phyloP scores from a whole-genome alignment of 108 stramenopile genomes.

The Bacterosira constricta region DNA sequence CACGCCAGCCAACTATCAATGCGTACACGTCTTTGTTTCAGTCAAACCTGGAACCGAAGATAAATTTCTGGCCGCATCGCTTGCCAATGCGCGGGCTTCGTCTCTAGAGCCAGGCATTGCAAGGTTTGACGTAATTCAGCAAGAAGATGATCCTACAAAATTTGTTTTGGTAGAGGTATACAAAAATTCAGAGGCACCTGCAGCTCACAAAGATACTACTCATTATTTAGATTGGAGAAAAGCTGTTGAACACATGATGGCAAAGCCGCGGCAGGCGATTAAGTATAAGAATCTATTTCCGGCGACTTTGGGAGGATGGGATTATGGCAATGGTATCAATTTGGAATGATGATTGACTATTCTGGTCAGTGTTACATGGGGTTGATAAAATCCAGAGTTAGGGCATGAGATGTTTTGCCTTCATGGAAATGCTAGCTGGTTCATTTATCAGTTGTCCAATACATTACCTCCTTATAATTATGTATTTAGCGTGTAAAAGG shows the following conservation, averaged over 20 bases:
- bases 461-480: too few relatives aligned
- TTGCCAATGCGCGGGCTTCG: constrained; percentile 49
- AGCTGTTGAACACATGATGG: constrained; percentile 64
- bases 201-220: constrained; percentile 58
- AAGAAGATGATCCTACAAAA: constrained; percentile 49
- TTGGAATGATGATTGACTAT: constrained; percentile 6
- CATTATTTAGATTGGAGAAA: constrained; percentile 58
- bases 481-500: too few relatives aligned
- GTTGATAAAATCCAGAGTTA: too few relatives aligned
- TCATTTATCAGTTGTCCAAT: too few relatives aligned
- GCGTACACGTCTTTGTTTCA: constrained; percentile 53
- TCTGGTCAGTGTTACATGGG: too few relatives aligned
- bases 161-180: constrained; percentile 63
- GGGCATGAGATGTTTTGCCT: too few relatives aligned
- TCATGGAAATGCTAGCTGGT: too few relatives aligned
- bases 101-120: constrained; percentile 52
- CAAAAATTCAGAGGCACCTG: constrained; percentile 46
- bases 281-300: constrained; percentile 54
- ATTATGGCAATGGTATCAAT: constrained; percentile 34
- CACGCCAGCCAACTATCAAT: constrained; percentile 20
- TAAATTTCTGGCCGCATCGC: constrained; percentile 47
- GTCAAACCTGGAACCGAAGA: constrained; percentile 52
- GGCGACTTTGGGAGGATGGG: constrained; percentile 45
- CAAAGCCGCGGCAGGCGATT: constrained; percentile 52
- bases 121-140: constrained; percentile 60